A percentile compares a stretch with the other conserved stretches of the same genome.
These are phyloP conservation scores for Sugiyamaella smithiae DNA, from an alignment of 805 yeast genomes.

Conservation along the genomic window DNA sequence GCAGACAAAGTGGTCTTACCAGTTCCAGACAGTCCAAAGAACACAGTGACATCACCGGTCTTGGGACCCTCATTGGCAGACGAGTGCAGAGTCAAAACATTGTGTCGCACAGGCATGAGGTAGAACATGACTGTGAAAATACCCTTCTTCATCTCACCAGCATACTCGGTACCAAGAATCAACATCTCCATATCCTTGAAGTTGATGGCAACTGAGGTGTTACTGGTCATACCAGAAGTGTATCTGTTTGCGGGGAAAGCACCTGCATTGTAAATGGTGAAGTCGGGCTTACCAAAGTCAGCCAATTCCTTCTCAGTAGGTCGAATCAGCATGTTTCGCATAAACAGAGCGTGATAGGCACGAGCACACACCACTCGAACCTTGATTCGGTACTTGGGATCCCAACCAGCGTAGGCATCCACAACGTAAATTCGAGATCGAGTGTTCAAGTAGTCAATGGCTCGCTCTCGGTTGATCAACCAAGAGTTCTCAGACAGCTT, in stretches of 20 bases:
- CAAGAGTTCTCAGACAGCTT: slow-evolving; percentile 92
- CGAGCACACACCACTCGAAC: slow-evolving; percentile 96
- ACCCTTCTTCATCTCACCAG: slow-evolving; percentile 99
- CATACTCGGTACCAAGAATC: slow-evolving; percentile 96
- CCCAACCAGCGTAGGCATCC: slow-evolving; percentile 99
- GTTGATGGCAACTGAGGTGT: slow-evolving; percentile 93
- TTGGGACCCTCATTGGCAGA: slow-evolving; percentile 85
- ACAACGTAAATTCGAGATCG: slow-evolving; percentile 91
- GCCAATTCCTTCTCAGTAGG: slow-evolving; percentile 88
- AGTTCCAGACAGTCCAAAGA: slow-evolving; percentile 96
- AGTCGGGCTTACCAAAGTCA: slow-evolving; percentile 94
- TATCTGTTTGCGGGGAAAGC: slow-evolving; percentile 96
- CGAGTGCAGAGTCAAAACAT: slow-evolving; percentile 90
- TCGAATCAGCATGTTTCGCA: slow-evolving; percentile 96
- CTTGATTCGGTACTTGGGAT: slow-evolving; percentile 93
- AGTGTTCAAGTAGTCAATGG: slow-evolving; percentile 93
- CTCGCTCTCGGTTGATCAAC: slow-evolving; percentile 94
- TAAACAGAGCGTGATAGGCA: slow-evolving; percentile 96
- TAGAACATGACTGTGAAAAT: slow-evolving; percentile 98
- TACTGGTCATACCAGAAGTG: slow-evolving; percentile 96
- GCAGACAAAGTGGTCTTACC: slow-evolving; percentile 98
- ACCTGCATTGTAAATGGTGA: slow-evolving; percentile 97
- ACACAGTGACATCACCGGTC: slow-evolving; percentile 84
- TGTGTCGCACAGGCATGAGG: slow-evolving; percentile 92
- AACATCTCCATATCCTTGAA: slow-evolving; percentile 99